A percentile compares a stretch with the other conserved stretches of the same genome.
Evolutionary conservation across 2,329 filamentous ascomycete genomes (phyloP).

Genomic region (Xylaria sp.): DNA sequence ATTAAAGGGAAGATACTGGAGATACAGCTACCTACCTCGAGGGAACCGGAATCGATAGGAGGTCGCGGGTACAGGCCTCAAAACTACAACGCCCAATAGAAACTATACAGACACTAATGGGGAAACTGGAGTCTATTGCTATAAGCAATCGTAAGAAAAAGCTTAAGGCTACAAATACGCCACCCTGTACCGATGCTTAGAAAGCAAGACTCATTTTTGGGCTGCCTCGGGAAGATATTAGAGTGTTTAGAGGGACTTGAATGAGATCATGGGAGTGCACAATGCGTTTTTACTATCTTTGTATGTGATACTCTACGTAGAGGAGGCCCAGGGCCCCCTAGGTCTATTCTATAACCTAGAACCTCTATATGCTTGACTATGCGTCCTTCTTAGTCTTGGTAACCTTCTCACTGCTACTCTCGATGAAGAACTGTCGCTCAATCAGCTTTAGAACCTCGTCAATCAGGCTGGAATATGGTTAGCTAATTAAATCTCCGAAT

Average conservation of each 20-base stretch:
- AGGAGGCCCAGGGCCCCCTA: constrained; percentile 40
- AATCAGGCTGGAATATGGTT: constrained; percentile 62
- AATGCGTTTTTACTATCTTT: constrained; percentile 19
- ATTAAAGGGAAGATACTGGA: constrained; percentile 57
- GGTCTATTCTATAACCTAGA: constrained; percentile 41
- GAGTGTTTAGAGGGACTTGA: background rate
- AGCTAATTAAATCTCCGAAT: constrained; percentile 18
- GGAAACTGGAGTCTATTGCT: constrained; percentile 10
- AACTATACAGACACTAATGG: background rate
- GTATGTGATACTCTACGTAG: constrained; percentile 12
- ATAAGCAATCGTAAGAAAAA: constrained; percentile 21
- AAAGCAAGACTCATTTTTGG: constrained; percentile 5
- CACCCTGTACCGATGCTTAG: constrained; percentile 35
- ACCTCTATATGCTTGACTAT: constrained; percentile 40
- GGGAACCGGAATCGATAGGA: background rate
- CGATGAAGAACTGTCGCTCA: constrained; percentile 71
- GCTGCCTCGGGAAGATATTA: constrained; percentile 16
- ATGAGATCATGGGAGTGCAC: constrained; percentile 6
- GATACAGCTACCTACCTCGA: background rate
- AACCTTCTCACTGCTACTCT: constrained; percentile 50
- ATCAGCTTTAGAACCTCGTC: constrained; percentile 83
- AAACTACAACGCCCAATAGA: constrained; percentile 9
- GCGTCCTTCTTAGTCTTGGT: constrained; percentile 59
- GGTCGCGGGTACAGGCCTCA: background rate
- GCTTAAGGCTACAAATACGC: constrained; percentile 24